These are phyloP conservation scores for Heliamphora pulchella DNA, from an alignment of 179 eudicot species.

Conservation along the genomic window DNA sequence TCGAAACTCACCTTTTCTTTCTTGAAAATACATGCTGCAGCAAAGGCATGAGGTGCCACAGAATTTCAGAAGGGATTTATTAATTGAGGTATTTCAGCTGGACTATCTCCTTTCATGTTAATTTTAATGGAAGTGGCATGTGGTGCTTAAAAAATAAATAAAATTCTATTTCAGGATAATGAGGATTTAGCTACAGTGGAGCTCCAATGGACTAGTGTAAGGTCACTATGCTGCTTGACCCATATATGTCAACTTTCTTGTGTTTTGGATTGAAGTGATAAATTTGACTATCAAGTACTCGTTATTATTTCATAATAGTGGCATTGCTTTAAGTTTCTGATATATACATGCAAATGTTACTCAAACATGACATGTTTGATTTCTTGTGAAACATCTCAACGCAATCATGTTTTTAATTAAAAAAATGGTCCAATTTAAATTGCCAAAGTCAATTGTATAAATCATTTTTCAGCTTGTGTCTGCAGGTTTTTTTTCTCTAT, in stretches of 20 bases:
- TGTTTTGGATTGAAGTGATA: not conserved
- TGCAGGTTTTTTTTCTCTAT: too few relatives aligned
- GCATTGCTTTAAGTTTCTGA: too few relatives aligned
- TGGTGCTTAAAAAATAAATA: not conserved
- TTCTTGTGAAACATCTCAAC: too few relatives aligned
- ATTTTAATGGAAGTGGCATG: not conserved
- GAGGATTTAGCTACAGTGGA: conserved; percentile 55
- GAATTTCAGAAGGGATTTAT: conserved; percentile 59
- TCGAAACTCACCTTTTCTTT: too few relatives aligned
- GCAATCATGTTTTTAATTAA: too few relatives aligned
- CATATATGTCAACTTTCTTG: conserved; percentile 3
- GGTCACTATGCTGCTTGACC: conserved; percentile 68
- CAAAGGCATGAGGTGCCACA: too few relatives aligned
- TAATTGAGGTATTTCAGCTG: conserved; percentile 61
- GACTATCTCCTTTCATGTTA: not conserved
- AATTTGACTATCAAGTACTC: not conserved
- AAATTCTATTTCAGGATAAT: conserved; percentile 46
- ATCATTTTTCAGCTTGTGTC: too few relatives aligned
- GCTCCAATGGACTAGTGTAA: conserved; percentile 97
- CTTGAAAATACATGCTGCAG: too few relatives aligned
- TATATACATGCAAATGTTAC: too few relatives aligned
- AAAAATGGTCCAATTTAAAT: too few relatives aligned
- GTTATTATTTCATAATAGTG: not conserved
- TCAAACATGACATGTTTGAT: too few relatives aligned
- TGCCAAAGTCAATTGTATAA: too few relatives aligned